phyloP scores from a whole-genome alignment of 352 stramenopile genomes.

The Globisporangium spiculum region DNA sequence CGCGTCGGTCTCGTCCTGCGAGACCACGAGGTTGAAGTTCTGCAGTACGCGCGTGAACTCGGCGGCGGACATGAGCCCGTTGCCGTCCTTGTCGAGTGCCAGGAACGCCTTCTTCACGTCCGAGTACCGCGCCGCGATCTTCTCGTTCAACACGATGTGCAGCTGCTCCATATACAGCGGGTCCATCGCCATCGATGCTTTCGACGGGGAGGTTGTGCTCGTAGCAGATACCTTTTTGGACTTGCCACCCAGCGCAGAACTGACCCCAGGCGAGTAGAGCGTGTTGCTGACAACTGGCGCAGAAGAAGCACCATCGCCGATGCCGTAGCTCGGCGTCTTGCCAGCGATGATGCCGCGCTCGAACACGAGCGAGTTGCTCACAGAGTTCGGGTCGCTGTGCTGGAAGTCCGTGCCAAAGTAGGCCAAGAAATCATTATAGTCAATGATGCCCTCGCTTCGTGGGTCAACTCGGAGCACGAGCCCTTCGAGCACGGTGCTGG shows the following conservation, averaged over 20 bases:
- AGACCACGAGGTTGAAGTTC: constrained; percentile 45
- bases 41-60: constrained; percentile 54
- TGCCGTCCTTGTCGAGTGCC: constrained; percentile 38
- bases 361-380: constrained; percentile 57
- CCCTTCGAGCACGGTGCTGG: constrained; percentile 33
- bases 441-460: constrained; percentile 25
- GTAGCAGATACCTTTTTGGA: constrained; percentile 11
- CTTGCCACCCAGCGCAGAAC: constrained; percentile 26
- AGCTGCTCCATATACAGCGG: constrained; percentile 51
- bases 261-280: constrained; percentile 49
- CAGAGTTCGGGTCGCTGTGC: constrained; percentile 61
- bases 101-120: constrained; percentile 53
- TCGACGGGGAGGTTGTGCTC: background rate
- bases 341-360: constrained; percentile 24
- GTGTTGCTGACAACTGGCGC: constrained; percentile 35
- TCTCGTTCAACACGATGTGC: constrained; percentile 59
- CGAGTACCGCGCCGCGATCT: constrained; percentile 35
- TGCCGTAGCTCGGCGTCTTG: constrained; percentile 20
- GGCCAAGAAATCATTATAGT: constrained; percentile 66
- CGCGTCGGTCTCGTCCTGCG: constrained; percentile 33
- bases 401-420: constrained; percentile 64
- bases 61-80: constrained; percentile 34
- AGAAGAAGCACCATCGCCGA: constrained; percentile 9
- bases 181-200: constrained; percentile 14
- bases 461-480: constrained; percentile 33